Conservation (phyloP, 768 basidiomycete species). For the Boletus edulis region DNA sequence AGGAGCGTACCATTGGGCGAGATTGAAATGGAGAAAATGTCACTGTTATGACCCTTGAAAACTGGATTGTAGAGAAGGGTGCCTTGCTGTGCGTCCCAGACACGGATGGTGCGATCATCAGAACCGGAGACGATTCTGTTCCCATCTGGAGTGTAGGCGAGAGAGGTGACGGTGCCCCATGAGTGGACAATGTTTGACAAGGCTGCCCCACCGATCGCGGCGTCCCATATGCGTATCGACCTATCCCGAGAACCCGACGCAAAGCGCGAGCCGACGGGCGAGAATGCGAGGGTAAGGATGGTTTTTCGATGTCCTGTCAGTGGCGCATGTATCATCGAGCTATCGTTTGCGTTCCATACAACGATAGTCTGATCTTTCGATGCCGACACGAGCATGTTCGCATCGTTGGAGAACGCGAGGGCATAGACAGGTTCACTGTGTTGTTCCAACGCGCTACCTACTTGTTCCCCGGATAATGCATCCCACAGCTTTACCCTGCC, state of each 20-base stretch:
- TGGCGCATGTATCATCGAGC: constrained; percentile 12
- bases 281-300: constrained; percentile 29
- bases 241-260: constrained; percentile 32
- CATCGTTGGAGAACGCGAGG: constrained; percentile 33
- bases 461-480: constrained; percentile 20
- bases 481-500: constrained; percentile 30
- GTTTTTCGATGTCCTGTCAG: constrained; percentile 25
- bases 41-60: constrained; percentile 22
- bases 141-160: constrained; percentile 32
- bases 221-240: constrained; percentile 30
- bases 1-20: constrained; percentile 30
- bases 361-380: constrained; percentile 27
- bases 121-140: constrained; percentile 29
- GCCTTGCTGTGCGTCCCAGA: constrained; percentile 29
- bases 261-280: constrained; percentile 24
- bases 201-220: constrained; percentile 12
- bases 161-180: constrained; percentile 21
- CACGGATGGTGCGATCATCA: constrained; percentile 27
- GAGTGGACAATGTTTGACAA: constrained; percentile 16
- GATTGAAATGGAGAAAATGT: constrained; percentile 26
- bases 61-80: constrained; percentile 14
- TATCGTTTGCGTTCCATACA: constrained; percentile 22
- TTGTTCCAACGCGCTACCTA: constrained; percentile 11
- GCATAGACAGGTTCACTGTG: constrained; percentile 23
- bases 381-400: constrained; percentile 21